These are phyloP conservation scores for Didymella arachidicola DNA, from an alignment of 2,329 filamentous ascomycete genomes.

Conservation along the genomic window DNA sequence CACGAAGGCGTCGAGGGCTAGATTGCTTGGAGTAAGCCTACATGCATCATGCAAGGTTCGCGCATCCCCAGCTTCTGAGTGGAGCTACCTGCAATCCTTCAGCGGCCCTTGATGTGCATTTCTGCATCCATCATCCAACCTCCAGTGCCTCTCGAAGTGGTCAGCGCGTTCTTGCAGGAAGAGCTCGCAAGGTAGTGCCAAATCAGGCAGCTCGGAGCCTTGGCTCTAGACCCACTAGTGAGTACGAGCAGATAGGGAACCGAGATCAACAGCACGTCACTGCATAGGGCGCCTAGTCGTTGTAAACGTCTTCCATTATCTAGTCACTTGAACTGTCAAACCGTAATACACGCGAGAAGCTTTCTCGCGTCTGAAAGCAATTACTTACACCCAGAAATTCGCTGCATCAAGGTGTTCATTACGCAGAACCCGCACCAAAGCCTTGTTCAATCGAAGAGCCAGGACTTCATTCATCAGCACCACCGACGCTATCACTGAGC, in stretches of 20 bases:
- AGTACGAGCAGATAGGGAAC: not conserved
- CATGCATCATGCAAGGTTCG: constrained; percentile 17
- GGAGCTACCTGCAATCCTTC: constrained; percentile 8
- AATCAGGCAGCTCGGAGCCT: not conserved
- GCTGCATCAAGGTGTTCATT: not conserved
- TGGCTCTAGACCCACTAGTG: not conserved
- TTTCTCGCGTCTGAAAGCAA: not conserved
- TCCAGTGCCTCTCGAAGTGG: not conserved
- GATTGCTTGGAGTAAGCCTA: constrained; percentile 21
- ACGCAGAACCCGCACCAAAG: not conserved
- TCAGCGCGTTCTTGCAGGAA: no score
- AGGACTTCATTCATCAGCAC: not conserved
- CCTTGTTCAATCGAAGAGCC: not conserved
- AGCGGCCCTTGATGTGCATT: not conserved
- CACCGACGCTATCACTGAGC: not conserved
- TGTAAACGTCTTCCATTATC: not conserved
- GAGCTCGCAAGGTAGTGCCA: not conserved
- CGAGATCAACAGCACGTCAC: not conserved
- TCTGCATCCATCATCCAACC: not conserved
- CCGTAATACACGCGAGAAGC: not conserved
- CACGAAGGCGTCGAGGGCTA: constrained; percentile 26
- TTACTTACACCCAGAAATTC: no score
- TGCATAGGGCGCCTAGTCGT: not conserved
- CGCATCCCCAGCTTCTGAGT: constrained; percentile 19
- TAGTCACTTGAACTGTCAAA: not conserved